Evolutionary conservation across 345 rosid species (phyloP), one percentile per base, ranked within the genome.

Genomic region (Geranium rotundifolium): DNA sequence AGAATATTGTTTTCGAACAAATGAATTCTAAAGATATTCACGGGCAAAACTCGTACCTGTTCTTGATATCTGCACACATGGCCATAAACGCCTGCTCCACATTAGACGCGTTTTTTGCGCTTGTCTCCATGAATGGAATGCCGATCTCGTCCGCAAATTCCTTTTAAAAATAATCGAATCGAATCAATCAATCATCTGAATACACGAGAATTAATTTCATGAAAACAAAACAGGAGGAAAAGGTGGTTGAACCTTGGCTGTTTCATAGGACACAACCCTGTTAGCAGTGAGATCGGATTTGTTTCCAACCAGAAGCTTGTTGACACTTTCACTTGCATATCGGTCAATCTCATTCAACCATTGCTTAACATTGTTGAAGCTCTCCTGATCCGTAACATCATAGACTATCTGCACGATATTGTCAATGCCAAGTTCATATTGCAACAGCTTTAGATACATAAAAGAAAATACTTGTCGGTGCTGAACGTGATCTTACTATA

Each of bases 341-440:
- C 91, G 86, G 55, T 83, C 91, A 15, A 85, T 85, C 75, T 85
- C 91, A 65, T 75, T 85, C 78, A 83, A 74, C 91, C 88, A 85
- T 75, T 83, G 88, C 78, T 83, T 85, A 52, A 85, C 91, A 61
- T 85, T 85, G 82, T 81, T 83, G 72, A 85, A 85, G 78, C 91
- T 85, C 78, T 85, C 91, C 69, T 79, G 85, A 70, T 85, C 91
- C 7, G 91, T 85, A 66, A 83, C 88, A 62, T 85, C 88, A 69
- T 85, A 85, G 19, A 85, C 91, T 63, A 85, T 79, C 91, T 85
- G 78, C 63, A 18, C 54, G 20, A 60, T 14, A 19, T n/a, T 7
- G 18, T 15, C 30, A 67, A 55, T 63, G 66, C 4, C 56, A 71
- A 55, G 31, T 67, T 30, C 57, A 50, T 34, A 29, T 31, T 23